Percentiles rank a stretch among this genome's conserved stretches.
Conservation (phyloP, 371 early-diverging fungal species). For the Furculomyces boomerangus region DNA sequence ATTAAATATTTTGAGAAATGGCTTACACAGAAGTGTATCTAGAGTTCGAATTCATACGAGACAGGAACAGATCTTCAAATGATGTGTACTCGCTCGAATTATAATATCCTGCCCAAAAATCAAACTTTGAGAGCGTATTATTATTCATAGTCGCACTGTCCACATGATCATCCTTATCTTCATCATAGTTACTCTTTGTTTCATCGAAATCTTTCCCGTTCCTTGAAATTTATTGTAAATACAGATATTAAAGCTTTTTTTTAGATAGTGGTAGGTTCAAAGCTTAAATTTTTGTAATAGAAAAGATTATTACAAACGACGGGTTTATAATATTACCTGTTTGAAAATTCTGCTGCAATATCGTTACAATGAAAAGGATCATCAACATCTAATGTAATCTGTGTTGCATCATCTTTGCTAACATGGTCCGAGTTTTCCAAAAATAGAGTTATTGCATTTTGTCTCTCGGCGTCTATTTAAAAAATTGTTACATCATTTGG, state of each 20-base stretch:
- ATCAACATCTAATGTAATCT: background rate
- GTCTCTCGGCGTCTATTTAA: conserved; percentile 89
- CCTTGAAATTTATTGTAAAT: background rate
- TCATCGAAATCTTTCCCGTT: background rate
- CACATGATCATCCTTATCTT: background rate
- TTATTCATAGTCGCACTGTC: background rate
- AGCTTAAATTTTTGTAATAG: background rate
- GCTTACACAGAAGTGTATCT: background rate
- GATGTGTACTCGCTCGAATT: background rate
- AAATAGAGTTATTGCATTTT: conserved; percentile 88
- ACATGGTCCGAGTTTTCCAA: conserved; percentile 26
- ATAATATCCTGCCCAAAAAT: background rate
- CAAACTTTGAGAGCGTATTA: background rate
- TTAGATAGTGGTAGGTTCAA: background rate
- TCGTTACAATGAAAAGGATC: conserved; percentile 3
- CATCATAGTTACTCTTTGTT: background rate
- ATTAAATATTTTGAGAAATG: background rate
- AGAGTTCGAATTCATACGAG: conserved; percentile 1
- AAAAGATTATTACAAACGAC: background rate
- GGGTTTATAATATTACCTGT: too few species aligned
- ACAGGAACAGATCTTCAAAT: background rate
- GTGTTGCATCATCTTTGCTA: background rate
- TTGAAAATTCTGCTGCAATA: background rate
- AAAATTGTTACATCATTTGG: too few species aligned
- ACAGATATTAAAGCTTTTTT: background rate